phyloP scores from a whole-genome alignment of 2,329 filamentous ascomycete species.

The Leptodontidium sp. region DNA sequence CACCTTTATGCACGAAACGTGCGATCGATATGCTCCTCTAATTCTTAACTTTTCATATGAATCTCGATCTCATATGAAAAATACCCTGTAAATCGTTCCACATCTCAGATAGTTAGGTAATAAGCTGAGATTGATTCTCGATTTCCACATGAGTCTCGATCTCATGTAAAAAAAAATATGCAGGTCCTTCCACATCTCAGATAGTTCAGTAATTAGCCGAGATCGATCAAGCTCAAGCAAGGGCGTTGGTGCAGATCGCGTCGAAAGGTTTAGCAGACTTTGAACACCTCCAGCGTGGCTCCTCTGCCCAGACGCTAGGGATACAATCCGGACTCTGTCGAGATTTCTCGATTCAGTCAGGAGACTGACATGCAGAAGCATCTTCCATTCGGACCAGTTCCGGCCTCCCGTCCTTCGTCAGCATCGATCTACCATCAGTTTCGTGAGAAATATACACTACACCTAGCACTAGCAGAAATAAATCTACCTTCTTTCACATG shows the following conservation, averaged over 20 bases:
- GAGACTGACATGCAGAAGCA: slow-evolving; percentile 1
- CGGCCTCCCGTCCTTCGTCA: neutral
- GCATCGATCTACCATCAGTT: slow-evolving; percentile 1
- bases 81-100: neutral
- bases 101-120: too few species aligned
- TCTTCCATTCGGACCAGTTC: neutral
- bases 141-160: neutral
- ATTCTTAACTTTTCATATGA: neutral
- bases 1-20: neutral
- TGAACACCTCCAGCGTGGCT: neutral
- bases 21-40: neutral
- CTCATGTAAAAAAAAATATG: neutral
- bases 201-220: neutral
- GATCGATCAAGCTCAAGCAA: neutral
- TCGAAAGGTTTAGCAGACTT: slow-evolving; percentile 2
- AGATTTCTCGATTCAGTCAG: neutral
- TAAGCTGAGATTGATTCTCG: neutral
- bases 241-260: neutral
- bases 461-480: neutral
- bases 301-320: neutral
- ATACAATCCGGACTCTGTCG: neutral
- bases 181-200: neutral
- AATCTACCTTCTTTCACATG: slow-evolving; percentile 1
- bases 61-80: neutral
- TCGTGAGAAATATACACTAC: slow-evolving; percentile 6